Evolutionary conservation across 164 flowering plant species (phyloP).

Genomic region (Aristolochia fimbriata): DNA sequence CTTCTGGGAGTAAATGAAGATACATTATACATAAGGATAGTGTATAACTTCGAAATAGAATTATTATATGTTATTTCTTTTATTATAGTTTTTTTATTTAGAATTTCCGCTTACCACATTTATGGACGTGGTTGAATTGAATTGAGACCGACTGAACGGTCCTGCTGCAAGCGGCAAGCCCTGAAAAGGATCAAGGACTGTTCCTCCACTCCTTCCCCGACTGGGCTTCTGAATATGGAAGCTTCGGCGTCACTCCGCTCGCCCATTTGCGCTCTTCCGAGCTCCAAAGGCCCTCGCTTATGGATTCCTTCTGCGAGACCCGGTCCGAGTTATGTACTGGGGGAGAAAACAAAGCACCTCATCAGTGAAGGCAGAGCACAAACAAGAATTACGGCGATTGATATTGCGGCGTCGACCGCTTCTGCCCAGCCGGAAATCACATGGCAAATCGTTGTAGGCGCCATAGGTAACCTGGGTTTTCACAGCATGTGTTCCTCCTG

Average conservation of each 20-base stretch:
- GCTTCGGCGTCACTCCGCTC: conserved; percentile 6
- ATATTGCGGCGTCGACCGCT: conserved; percentile 12
- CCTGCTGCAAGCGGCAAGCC: no score
- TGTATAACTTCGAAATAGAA: no score
- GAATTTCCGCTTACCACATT: no score
- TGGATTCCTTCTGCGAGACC: not conserved
- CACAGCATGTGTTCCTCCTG: not conserved
- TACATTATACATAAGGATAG: no score
- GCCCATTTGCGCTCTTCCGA: conserved; percentile 6
- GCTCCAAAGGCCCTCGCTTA: not conserved
- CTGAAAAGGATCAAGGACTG: no score
- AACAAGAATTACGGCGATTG: conserved; percentile 6
- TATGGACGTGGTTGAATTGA: no score
- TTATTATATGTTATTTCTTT: no score
- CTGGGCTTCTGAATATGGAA: conserved; percentile 9
- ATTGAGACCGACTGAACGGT: no score
- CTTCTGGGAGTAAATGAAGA: no score
- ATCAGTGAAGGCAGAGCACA: conserved; percentile 2
- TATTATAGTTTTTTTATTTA: no score
- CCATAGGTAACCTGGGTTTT: conserved; percentile 32
- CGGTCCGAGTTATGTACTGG: not conserved
- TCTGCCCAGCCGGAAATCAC: conserved; percentile 31
- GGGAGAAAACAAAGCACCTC: conserved; percentile 1
- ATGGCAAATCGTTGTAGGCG: conserved; percentile 69
- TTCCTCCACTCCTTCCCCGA: no score